Evolutionary conservation across 2,329 filamentous ascomycete genomes (phyloP), one percentile per base, ranked within the genome.

Genomic region (Canariomyces notabilis): DNA sequence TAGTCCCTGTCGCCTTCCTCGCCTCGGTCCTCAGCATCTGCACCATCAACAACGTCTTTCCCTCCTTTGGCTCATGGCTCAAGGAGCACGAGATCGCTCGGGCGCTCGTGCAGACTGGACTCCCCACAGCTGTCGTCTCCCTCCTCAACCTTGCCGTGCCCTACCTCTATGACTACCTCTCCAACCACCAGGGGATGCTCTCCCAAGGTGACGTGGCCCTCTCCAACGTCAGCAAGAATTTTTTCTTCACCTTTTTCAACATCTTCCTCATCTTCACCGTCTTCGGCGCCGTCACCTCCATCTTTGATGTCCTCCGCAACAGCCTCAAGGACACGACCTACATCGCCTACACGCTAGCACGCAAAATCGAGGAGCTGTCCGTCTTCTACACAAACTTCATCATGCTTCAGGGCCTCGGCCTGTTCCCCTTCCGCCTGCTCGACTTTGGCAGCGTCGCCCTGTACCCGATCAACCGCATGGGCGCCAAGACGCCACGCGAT

Each of bases 181-280:
- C 91, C 2, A 90, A 90, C 63, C 77, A 81, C 42, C 93, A 98
- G 70, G 93, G 93, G 39, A 94, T 94, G 83, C 88, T 95, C 42
- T 97, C 93, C 0, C 87, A 89, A 57, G 89, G 89, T 36, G 93
- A 98, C 52, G 83, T 98, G 18, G 93, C 97, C 65, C 75, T 98
- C 6, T 97, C 93, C 0, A 76, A 94, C 36, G 91, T 98, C 55
- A 95, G 89, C 44, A 98, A 98, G 71, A 98, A 97, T 67, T 98
- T 97, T 70, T 95, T 97, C 75, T 98, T 98, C 64, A 90, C 87
- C 8, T 98, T 98, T 67, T 97, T 98, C 79, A 98, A 98, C 68
- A 88, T 97, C 47, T 98, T 98, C 68, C 79, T 97, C 41, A 80
- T 97, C 36, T 96, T 97, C 64, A 94, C 91, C 1, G 77, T 93